Conservation (phyloP, 2,329 filamentous ascomycete genomes). For the Xylaria sp. region DNA sequence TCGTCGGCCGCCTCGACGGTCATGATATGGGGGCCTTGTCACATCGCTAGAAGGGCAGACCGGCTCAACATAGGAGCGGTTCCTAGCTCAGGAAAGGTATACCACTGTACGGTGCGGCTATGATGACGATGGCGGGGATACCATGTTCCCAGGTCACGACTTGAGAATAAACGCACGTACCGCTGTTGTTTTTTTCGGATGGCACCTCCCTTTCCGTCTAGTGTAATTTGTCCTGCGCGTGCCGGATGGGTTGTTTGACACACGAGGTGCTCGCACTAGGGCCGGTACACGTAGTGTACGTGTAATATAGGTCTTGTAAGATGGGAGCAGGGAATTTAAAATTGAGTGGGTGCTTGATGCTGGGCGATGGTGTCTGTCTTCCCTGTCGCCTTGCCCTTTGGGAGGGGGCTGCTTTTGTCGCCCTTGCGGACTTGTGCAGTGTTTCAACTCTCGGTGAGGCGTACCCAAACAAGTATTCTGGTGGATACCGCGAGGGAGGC, state of each 20-base stretch:
- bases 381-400: conserved; percentile 18
- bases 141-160: not conserved
- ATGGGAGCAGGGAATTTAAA: conserved; percentile 35
- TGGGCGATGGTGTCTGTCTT: conserved; percentile 16
- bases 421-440: conserved; percentile 6
- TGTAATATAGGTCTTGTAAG: not conserved
- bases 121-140: conserved; percentile 6
- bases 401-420: conserved; percentile 1
- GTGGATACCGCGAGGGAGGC: not conserved
- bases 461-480: not conserved
- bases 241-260: conserved; percentile 7
- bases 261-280: conserved; percentile 12
- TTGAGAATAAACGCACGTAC: conserved; percentile 17
- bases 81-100: conserved; percentile 3
- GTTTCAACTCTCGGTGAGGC: conserved; percentile 10
- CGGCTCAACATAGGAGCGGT: not conserved
- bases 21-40: conserved; percentile 8
- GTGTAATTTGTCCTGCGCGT: conserved; percentile 12
- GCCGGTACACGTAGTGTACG: not conserved
- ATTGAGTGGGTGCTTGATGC: conserved; percentile 33
- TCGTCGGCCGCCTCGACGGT: conserved; percentile 1
- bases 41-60: not conserved
- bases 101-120: conserved; percentile 9
- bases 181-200: not conserved
- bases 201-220: not conserved